A percentile compares a stretch with the other conserved stretches of the same genome.
phyloP scores from a whole-genome alignment of 345 rosid species.

The Tarenaya hassleriana region DNA sequence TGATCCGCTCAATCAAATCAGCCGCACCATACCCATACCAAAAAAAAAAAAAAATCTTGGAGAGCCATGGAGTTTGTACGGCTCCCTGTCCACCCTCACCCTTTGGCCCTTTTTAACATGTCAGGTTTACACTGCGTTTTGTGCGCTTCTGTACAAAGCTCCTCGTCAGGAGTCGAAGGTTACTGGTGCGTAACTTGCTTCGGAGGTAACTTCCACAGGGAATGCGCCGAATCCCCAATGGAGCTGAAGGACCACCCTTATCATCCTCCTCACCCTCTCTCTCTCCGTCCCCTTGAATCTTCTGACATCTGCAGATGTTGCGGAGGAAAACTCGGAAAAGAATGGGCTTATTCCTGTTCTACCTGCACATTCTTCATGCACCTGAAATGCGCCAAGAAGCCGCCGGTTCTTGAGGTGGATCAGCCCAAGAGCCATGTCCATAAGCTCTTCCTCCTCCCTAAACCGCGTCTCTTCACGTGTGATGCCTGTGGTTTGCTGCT shows the following conservation, averaged over 20 bases:
- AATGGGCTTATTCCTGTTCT: not conserved
- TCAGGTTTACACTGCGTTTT: no score
- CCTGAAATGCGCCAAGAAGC: not conserved
- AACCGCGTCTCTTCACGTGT: not conserved
- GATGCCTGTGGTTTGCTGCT: not conserved
- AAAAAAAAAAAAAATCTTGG: no score
- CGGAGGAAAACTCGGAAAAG: not conserved
- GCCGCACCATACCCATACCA: no score
- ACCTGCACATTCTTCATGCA: not conserved
- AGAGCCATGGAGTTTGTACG: no score
- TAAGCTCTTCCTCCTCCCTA: constrained; percentile 7
- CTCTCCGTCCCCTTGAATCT: not conserved
- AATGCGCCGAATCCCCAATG: constrained; percentile 14
- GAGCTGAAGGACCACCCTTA: constrained; percentile 13
- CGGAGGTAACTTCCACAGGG: not conserved
- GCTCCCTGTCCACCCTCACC: no score
- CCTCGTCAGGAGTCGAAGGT: no score
- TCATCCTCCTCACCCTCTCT: constrained; percentile 3
- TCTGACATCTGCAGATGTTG: not conserved
- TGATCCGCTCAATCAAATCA: no score
- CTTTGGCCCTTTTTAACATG: no score
- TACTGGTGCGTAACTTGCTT: not conserved
- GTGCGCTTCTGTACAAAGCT: not conserved
- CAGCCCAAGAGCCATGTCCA: constrained; percentile 5
- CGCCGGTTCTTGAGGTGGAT: not conserved